Evolutionary conservation across 106 monocot genomes (phyloP).

Genomic region (Alisma plantagoaquatica): DNA sequence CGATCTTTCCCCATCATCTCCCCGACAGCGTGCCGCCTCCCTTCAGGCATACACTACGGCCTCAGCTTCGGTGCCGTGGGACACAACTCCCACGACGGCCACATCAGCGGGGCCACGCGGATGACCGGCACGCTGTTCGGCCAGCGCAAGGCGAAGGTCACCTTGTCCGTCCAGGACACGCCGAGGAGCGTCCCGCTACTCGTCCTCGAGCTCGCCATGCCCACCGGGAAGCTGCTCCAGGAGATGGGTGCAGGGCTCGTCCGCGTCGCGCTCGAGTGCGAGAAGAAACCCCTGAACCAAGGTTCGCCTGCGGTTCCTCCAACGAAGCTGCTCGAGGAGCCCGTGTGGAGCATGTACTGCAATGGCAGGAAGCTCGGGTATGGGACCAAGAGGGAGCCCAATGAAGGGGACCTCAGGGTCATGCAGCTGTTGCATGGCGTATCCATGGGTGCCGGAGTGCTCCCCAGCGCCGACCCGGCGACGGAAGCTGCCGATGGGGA

Average conservation of each 20-base stretch:
- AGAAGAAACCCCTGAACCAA: conserved; percentile 45
- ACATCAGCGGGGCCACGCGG: conserved; percentile 63
- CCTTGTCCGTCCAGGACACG: conserved; percentile 58
- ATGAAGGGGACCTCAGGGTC: conserved; percentile 44
- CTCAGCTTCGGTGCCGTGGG: too few relatives aligned
- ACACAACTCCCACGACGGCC: too few relatives aligned
- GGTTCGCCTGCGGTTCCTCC: too few relatives aligned
- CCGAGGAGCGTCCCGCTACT: conserved; percentile 48
- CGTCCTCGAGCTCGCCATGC: conserved; percentile 57
- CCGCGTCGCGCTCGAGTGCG: conserved; percentile 86
- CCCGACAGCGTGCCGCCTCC: conserved; percentile 53
- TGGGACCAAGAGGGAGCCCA: conserved; percentile 49
- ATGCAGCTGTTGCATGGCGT: conserved; percentile 76
- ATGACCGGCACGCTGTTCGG: conserved; percentile 86
- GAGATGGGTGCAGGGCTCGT: conserved; percentile 70
- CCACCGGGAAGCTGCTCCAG: conserved; percentile 54
- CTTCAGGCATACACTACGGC: conserved; percentile 7
- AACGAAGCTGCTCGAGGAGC: conserved; percentile 62
- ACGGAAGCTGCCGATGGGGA: conserved; percentile 50
- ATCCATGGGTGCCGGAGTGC: conserved; percentile 95
- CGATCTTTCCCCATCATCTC: conserved; percentile 84
- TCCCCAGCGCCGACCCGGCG: conserved; percentile 27
- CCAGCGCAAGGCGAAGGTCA: conserved; percentile 63
- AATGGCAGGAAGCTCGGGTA: conserved; percentile 67
- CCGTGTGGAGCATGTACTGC: conserved; percentile 58